Conservation (phyloP, 2,329 filamentous ascomycete species). For the Fusarium lyarnte region DNA sequence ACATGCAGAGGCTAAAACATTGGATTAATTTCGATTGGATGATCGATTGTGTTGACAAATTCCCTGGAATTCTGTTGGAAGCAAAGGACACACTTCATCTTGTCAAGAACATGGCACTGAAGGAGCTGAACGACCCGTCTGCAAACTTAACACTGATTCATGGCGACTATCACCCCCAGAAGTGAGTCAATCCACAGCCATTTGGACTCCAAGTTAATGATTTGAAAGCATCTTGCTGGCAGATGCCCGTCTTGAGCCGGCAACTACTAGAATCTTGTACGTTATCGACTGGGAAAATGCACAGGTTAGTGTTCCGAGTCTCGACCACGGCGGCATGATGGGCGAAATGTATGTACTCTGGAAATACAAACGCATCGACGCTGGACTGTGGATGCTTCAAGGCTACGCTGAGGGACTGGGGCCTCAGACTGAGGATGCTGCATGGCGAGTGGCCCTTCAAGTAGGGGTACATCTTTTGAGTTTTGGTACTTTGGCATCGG, state of each 20-base stretch:
- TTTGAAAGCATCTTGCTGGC: not conserved
- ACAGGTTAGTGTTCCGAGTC: not conserved
- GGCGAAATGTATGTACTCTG: not conserved
- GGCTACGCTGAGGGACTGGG: not conserved
- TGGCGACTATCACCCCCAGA: constrained; percentile 1
- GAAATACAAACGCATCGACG: not conserved
- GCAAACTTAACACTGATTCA: not conserved
- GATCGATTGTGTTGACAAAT: not conserved
- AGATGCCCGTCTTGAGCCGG: not conserved
- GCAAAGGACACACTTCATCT: not conserved
- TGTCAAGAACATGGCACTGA: not conserved
- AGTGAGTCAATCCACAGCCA: not conserved
- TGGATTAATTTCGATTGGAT: constrained; percentile 8
- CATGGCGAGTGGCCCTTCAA: constrained; percentile 1
- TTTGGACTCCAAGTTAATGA: rapidly evolving
- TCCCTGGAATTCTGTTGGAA: not conserved
- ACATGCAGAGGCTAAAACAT: constrained; percentile 5
- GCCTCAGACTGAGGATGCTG: not conserved
- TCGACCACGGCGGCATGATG: constrained; percentile 13
- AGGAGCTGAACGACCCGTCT: not conserved
- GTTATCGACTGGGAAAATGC: constrained; percentile 11
- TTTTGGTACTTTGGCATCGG: not conserved
- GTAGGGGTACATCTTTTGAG: constrained; percentile 12
- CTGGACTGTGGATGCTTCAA: not conserved
- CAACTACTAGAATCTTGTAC: not conserved